phyloP scores from a whole-genome alignment of 371 early-diverging fungal species.

The Quaeritorhiza haematococci region DNA sequence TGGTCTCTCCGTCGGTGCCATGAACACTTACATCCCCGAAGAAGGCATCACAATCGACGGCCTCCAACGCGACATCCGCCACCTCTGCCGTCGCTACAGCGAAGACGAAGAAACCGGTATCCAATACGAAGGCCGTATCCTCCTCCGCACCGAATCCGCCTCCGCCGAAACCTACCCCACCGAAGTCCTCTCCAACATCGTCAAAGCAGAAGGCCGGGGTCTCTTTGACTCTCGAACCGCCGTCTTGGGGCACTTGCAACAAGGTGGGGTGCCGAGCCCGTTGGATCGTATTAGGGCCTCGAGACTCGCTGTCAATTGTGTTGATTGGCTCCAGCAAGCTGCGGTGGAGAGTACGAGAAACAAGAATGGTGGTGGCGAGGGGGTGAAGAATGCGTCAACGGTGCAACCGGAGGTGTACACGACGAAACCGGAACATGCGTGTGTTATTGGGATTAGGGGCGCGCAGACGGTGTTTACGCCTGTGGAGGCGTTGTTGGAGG shows the following conservation, averaged over 20 bases:
- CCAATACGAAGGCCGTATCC: slow-evolving; percentile 73
- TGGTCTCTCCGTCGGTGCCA: slow-evolving; percentile 90
- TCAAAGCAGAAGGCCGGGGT: slow-evolving; percentile 89
- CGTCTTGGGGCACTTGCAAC: slow-evolving; percentile 94
- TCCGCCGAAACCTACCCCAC: slow-evolving; percentile 80
- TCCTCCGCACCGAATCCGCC: slow-evolving; percentile 78
- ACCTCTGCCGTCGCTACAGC: slow-evolving; percentile 67
- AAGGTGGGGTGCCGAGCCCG: slow-evolving; percentile 94
- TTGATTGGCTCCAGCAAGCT: slow-evolving; percentile 44
- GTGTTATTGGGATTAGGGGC: slow-evolving; percentile 81
- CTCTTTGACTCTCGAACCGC: slow-evolving; percentile 90
- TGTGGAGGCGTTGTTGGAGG: slow-evolving; percentile 48
- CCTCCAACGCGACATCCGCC: slow-evolving; percentile 79
- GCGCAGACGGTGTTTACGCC: slow-evolving; percentile 69
- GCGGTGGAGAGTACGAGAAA: slow-evolving; percentile 8
- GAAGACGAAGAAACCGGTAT: slow-evolving; percentile 54
- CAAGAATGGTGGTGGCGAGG: background rate
- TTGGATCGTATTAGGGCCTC: slow-evolving; percentile 93
- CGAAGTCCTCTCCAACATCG: slow-evolving; percentile 79
- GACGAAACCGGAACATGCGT: slow-evolving; percentile 52
- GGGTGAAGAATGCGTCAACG: background rate
- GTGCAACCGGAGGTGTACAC: slow-evolving; percentile 48
- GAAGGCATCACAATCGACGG: slow-evolving; percentile 76
- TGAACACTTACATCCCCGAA: slow-evolving; percentile 93
- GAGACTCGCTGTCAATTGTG: slow-evolving; percentile 69